Percentiles rank a stretch among this genome's conserved stretches.
These are phyloP conservation scores for Pholiota adiposa DNA, from an alignment of 1,284 basidiomycete genomes.

Conservation along the genomic window DNA sequence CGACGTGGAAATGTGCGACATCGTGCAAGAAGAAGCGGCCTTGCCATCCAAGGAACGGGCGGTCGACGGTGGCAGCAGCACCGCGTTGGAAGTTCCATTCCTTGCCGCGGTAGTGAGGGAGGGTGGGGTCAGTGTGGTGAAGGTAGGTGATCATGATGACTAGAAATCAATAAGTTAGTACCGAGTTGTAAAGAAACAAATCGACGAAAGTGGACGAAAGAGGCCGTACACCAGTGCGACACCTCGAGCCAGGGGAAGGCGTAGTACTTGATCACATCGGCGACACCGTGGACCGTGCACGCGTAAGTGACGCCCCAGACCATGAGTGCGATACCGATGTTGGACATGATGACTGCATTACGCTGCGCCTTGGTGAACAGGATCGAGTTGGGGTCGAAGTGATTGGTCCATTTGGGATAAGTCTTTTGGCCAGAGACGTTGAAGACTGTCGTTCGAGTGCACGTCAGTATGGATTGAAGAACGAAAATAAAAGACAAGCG, in stretches of 20 bases:
- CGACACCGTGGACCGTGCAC: slow-evolving; percentile 38
- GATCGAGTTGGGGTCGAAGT: slow-evolving; percentile 60
- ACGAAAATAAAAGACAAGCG: background rate
- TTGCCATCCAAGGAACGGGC: slow-evolving; percentile 55
- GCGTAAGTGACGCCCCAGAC: slow-evolving; percentile 42
- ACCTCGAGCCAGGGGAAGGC: slow-evolving; percentile 61
- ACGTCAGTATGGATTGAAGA: no score
- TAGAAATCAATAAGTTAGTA: slow-evolving; percentile 15
- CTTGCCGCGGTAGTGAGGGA: slow-evolving; percentile 61
- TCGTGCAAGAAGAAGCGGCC: slow-evolving; percentile 63
- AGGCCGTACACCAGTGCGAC: slow-evolving; percentile 56
- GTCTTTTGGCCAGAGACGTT: slow-evolving; percentile 69
- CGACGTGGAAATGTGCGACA: slow-evolving; percentile 52
- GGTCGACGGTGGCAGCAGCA: slow-evolving; percentile 53
- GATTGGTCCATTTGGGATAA: slow-evolving; percentile 70
- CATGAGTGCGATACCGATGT: slow-evolving; percentile 57
- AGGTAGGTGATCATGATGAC: slow-evolving; percentile 62
- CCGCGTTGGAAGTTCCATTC: slow-evolving; percentile 56
- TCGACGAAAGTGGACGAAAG: slow-evolving; percentile 3
- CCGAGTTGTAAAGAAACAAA: background rate
- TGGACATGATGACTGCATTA: slow-evolving; percentile 56
- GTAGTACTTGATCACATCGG: slow-evolving; percentile 55
- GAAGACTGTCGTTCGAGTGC: slow-evolving; percentile 40
- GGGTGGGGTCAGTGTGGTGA: slow-evolving; percentile 53
- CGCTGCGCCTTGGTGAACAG: slow-evolving; percentile 57